Percentiles rank a stretch among this genome's conserved stretches.
These are phyloP conservation scores for Amanita pallidorosea DNA, from an alignment of 768 basidiomycete genomes.

Conservation along the genomic window DNA sequence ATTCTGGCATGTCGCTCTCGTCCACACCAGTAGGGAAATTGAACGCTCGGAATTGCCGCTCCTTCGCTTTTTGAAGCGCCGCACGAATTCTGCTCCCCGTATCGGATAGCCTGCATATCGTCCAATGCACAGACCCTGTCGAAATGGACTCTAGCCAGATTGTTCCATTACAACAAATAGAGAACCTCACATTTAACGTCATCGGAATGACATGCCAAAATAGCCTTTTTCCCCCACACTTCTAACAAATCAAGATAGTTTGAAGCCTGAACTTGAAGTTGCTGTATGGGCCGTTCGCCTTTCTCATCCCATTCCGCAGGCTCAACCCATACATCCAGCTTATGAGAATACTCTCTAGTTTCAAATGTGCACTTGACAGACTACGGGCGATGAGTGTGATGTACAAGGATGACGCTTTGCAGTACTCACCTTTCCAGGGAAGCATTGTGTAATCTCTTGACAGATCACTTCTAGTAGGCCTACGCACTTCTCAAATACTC, in stretches of 20 bases:
- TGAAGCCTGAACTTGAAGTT: constrained; percentile 39
- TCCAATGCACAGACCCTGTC: constrained; percentile 56
- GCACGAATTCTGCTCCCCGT: constrained; percentile 23
- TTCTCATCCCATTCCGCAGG: constrained; percentile 37
- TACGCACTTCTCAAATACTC: constrained; percentile 69
- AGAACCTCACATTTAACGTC: constrained; percentile 3
- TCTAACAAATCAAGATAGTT: constrained; percentile 12
- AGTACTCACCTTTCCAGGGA: constrained; percentile 51
- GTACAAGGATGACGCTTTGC: neutral
- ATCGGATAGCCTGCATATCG: constrained; percentile 29
- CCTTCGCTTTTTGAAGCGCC: constrained; percentile 20
- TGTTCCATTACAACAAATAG: neutral
- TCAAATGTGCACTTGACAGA: constrained; percentile 54
- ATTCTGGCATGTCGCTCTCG: constrained; percentile 28
- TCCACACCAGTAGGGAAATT: constrained; percentile 40
- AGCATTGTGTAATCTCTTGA: constrained; percentile 43
- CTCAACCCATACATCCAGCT: constrained; percentile 59
- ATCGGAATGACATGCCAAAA: constrained; percentile 7
- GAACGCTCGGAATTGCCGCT: constrained; percentile 35
- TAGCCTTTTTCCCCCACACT: constrained; percentile 11
- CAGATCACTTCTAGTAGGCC: constrained; percentile 57
- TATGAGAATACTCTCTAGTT: constrained; percentile 28
- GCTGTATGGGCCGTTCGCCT: constrained; percentile 37
- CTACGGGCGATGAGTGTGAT: constrained; percentile 16
- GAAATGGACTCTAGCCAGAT: neutral